Percentiles rank a stretch among this genome's conserved stretches.
These are phyloP conservation scores for Fraxinus quadrangulata DNA, from an alignment of 257 asterid genomes.

Conservation along the genomic window DNA sequence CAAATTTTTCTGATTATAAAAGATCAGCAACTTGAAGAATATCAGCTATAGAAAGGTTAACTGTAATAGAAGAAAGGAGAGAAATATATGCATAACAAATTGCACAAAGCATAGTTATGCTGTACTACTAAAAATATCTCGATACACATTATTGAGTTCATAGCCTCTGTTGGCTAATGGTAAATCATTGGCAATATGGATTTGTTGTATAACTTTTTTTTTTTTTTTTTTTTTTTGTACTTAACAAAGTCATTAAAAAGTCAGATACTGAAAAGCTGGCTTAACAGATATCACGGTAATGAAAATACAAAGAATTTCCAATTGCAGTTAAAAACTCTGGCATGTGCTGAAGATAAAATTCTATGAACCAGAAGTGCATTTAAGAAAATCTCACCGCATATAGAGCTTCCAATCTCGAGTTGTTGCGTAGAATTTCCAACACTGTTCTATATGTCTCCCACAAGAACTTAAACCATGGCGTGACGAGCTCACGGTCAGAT, in stretches of 20 bases:
- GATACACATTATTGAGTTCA: neutral
- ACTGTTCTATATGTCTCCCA: slow-evolving; percentile 91
- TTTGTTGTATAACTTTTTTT: neutral
- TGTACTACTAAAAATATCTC: neutral
- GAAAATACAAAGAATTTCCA: neutral
- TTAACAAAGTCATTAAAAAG: neutral
- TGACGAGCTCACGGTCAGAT: slow-evolving; percentile 89
- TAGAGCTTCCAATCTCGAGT: slow-evolving; percentile 69
- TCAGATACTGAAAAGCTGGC: neutral
- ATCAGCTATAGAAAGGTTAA: neutral
- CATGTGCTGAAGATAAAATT: neutral
- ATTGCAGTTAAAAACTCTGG: neutral
- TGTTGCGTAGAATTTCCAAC: slow-evolving; percentile 72
- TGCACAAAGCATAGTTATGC: neutral
- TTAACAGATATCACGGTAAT: neutral
- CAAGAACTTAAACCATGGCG: slow-evolving; percentile 89
- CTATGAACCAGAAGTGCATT: slow-evolving; percentile 1
- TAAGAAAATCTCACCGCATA: slow-evolving; percentile 56
- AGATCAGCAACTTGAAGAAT: neutral
- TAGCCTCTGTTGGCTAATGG: neutral
- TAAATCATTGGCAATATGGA: neutral
- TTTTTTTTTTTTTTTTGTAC: neutral
- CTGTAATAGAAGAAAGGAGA: neutral
- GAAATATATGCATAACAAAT: neutral
- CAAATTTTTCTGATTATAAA: neutral